Base-by-base conservation (phyloP, 345 rosid genomes). In the Gossypium ekmanianum region DNA sequence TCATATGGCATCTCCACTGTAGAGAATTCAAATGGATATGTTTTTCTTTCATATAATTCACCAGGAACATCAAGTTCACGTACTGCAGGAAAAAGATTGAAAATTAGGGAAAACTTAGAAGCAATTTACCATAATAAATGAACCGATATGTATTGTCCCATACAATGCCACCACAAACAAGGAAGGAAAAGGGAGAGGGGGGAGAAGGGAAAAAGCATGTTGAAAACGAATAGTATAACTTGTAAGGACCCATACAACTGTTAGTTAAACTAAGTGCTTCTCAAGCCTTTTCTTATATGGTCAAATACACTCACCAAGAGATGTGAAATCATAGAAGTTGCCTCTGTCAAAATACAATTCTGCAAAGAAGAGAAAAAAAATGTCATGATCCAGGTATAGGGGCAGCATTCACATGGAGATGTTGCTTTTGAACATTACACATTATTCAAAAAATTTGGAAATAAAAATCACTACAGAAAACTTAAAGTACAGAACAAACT, bases 1-100 rank as follows among this genome's bases (percentile, higher is more conserved):
- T 88, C 89, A 65, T 84, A 75, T 41, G 89, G 91, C 91, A 84
- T 85, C 81, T 88, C 91, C 27, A 85, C 89, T 1, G 83, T 81
- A 11, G 91, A 85, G 73, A 88, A 88, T 65, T 88, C 91, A 70
- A 88, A 88, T 16, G 89, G 91, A 55, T 85, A 85, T 39, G 87
- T 22, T 64, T 75, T 75, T 65, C 77, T 65, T 65, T 75, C 77
- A 1, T 75, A 75, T 65, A 75, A 65, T 66, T 75, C 77, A 64
- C 77, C 77, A 65, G 77, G 77, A 41, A 75, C 52, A 22, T 75
- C 77, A 39, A 75, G 77, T 66, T 75, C 77, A 34, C 77, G 77
- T 54, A 75, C 77, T 75, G 71, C 43, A 75, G 26, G 52, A 20
- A 57, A 65, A 6, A 54, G 24, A 43, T 11, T 39, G 17, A 66